Conservation (phyloP, 1,139 yeast species). For the Trichomonascaceae sp. region DNA sequence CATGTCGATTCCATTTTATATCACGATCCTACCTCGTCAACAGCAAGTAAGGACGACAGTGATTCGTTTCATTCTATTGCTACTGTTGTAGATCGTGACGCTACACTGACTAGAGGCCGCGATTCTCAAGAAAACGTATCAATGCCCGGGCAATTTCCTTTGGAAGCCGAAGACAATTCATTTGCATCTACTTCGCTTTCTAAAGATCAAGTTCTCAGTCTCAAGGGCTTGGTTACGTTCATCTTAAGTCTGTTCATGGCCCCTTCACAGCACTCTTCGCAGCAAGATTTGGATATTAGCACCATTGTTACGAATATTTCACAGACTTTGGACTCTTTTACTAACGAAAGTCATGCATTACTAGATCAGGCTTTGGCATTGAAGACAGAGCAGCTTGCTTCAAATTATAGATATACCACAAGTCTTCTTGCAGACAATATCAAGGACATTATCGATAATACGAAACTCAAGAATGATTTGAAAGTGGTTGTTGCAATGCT, state of each 20-base stretch:
- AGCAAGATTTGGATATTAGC: background rate
- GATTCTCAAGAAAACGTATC: conserved; percentile 13
- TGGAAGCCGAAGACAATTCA: conserved; percentile 4
- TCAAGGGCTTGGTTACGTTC: conserved; percentile 4
- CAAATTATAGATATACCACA: conserved; percentile 7
- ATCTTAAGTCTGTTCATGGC: conserved; percentile 1
- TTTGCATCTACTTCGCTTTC: conserved; percentile 6
- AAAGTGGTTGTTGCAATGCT: background rate
- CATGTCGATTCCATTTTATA: conserved; percentile 1
- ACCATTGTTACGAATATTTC: background rate
- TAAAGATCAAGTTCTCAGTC: background rate
- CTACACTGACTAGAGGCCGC: conserved; percentile 1
- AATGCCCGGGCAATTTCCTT: conserved; percentile 26
- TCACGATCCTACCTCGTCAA: background rate
- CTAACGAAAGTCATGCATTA: background rate
- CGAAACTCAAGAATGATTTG: conserved; percentile 5
- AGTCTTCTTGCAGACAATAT: conserved; percentile 6
- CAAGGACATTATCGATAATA: conserved; percentile 1
- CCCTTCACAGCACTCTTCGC: background rate
- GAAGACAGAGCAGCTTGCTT: conserved; percentile 1
- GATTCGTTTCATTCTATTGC: background rate
- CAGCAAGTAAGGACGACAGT: background rate
- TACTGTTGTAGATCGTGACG: background rate
- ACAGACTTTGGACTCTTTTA: background rate
- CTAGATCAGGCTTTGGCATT: background rate